Conservation (phyloP, 2,329 filamentous ascomycete genomes). For the Fusarium camptoceras region DNA sequence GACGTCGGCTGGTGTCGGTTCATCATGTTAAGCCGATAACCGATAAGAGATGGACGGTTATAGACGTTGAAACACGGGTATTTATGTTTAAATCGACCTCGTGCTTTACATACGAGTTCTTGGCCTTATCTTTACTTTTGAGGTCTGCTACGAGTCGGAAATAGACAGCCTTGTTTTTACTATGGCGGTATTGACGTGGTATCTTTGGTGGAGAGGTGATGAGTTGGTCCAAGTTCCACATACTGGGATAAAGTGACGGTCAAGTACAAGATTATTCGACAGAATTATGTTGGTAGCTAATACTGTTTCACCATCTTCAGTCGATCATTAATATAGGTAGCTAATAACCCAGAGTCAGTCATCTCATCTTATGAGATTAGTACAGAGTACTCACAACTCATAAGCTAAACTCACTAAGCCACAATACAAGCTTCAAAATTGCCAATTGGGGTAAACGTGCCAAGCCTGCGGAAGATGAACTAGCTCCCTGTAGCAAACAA, state of each 20-base stretch:
- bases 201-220: slow-evolving; percentile 27
- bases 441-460: slow-evolving; percentile 39
- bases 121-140: background rate
- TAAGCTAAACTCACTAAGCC: slow-evolving; percentile 6
- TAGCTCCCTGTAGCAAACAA: slow-evolving; percentile 27
- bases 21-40: slow-evolving; percentile 40
- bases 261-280: background rate
- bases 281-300: background rate
- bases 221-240: slow-evolving; percentile 33
- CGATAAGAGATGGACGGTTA: slow-evolving; percentile 27
- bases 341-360: background rate
- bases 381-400: background rate
- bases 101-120: background rate
- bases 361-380: background rate
- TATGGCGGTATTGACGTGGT: slow-evolving; percentile 4
- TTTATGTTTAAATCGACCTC: slow-evolving; percentile 17
- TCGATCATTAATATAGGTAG: background rate
- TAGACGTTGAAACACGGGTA: slow-evolving; percentile 1
- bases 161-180: background rate
- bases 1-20: slow-evolving; percentile 42
- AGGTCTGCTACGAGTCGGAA: background rate
- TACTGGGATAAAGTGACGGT: slow-evolving; percentile 7
- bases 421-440: slow-evolving; percentile 15
- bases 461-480: slow-evolving; percentile 30
- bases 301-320: background rate